phyloP scores from a whole-genome alignment of 768 basidiomycete genomes.

The Dendrothele bispora region DNA sequence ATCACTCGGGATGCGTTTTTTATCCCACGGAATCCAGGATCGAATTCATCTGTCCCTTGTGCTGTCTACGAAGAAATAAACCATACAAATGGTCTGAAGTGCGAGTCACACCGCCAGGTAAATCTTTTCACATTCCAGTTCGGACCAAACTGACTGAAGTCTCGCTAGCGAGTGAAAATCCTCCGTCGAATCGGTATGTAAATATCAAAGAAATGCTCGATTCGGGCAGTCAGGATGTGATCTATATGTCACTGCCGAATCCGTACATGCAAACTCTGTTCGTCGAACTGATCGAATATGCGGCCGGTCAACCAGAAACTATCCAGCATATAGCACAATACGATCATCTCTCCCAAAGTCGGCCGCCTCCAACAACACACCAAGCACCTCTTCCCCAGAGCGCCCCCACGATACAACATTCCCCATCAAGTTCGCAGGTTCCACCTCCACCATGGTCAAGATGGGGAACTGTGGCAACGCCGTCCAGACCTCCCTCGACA shows the following conservation, averaged over 20 bases:
- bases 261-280: slow-evolving; percentile 70
- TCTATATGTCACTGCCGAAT: slow-evolving; percentile 64
- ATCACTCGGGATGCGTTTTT: slow-evolving; percentile 78
- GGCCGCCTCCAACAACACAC: slow-evolving; percentile 16
- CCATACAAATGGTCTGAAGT: slow-evolving; percentile 75
- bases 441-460: slow-evolving; percentile 48
- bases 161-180: slow-evolving; percentile 37
- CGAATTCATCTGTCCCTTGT: slow-evolving; percentile 73
- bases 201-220: slow-evolving; percentile 75
- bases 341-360: slow-evolving; percentile 22
- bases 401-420: slow-evolving; percentile 10
- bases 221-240: slow-evolving; percentile 66
- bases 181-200: slow-evolving; percentile 61
- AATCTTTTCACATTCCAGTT: slow-evolving; percentile 19
- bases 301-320: slow-evolving; percentile 53
- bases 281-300: slow-evolving; percentile 68
- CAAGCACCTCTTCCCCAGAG: slow-evolving; percentile 9
- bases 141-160: slow-evolving; percentile 4
- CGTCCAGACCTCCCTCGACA: slow-evolving; percentile 40
- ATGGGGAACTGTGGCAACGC: slow-evolving; percentile 47
- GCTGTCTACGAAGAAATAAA: slow-evolving; percentile 72
- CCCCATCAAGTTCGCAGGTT: slow-evolving; percentile 13
- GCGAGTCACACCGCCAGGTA: slow-evolving; percentile 65
- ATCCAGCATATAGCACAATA: slow-evolving; percentile 22
- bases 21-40: slow-evolving; percentile 45